These are phyloP conservation scores for Collybia sordida DNA, from an alignment of 768 basidiomycete genomes.

Conservation along the genomic window DNA sequence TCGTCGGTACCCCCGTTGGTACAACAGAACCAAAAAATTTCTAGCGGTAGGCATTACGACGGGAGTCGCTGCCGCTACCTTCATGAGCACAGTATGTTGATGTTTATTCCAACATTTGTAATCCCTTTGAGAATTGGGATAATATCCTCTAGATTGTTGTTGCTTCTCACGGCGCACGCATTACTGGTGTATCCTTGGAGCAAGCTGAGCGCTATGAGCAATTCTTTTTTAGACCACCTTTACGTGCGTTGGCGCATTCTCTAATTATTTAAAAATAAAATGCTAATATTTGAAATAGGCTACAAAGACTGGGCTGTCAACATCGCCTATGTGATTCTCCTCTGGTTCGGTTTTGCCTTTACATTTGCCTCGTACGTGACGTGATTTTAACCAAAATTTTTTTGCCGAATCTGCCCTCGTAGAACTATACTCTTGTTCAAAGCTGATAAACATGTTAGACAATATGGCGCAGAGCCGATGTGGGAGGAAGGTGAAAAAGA, in stretches of 20 bases:
- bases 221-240: slow-evolving; percentile 23
- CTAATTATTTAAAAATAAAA: not conserved
- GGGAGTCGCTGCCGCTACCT: slow-evolving; percentile 25
- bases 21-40: slow-evolving; percentile 17
- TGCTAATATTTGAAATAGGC: slow-evolving; percentile 10
- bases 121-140: not conserved
- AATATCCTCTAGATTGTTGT: slow-evolving; percentile 22
- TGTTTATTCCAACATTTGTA: not conserved
- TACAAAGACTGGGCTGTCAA: slow-evolving; percentile 28
- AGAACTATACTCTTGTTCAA: not conserved
- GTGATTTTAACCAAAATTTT: not conserved
- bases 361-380: slow-evolving; percentile 25
- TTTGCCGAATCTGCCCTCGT: not conserved
- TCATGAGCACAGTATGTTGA: slow-evolving; percentile 30
- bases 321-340: slow-evolving; percentile 29
- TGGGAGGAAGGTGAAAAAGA: not conserved
- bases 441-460: too few species aligned
- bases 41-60: slow-evolving; percentile 22
- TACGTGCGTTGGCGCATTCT: slow-evolving; percentile 16
- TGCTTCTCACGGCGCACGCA: slow-evolving; percentile 19
- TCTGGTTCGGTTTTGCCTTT: slow-evolving; percentile 28
- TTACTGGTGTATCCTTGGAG: slow-evolving; percentile 21
- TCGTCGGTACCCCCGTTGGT: slow-evolving; percentile 31
- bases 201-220: slow-evolving; percentile 13
- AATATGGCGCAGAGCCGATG: not conserved